These are phyloP conservation scores for Fraxinus pennsylvanica DNA, from an alignment of 257 asterid genomes.

Conservation along the genomic window DNA sequence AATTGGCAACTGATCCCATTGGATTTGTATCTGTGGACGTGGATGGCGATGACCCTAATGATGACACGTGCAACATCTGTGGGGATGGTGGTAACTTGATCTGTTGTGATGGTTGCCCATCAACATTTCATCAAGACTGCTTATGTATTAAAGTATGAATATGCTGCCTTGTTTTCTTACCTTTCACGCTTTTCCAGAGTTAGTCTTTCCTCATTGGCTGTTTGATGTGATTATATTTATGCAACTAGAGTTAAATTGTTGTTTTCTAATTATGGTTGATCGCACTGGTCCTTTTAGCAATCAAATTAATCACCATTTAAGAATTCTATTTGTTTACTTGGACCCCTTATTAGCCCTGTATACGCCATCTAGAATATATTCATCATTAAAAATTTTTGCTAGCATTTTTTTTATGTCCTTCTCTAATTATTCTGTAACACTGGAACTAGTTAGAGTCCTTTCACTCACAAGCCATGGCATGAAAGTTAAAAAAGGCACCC, in stretches of 20 bases:
- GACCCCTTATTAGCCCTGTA: neutral
- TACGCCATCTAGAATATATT: neutral
- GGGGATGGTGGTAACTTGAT: slow-evolving; percentile 96
- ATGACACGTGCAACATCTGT: slow-evolving; percentile 89
- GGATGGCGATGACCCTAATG: slow-evolving; percentile 82
- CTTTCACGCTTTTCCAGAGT: slow-evolving; percentile 12
- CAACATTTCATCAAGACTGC: slow-evolving; percentile 92
- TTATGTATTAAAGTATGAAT: slow-evolving; percentile 66
- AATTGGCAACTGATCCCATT: slow-evolving; percentile 42
- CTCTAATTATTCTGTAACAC: neutral
- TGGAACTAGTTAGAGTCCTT: slow-evolving; percentile 8
- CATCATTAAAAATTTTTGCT: neutral
- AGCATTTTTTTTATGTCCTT: neutral
- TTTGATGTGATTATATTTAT: slow-evolving; percentile 6
- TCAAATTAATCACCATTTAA: neutral
- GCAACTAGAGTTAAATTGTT: neutral
- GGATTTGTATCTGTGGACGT: slow-evolving; percentile 68
- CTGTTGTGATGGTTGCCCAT: slow-evolving; percentile 94
- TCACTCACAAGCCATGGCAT: neutral
- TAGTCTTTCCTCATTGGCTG: slow-evolving; percentile 23
- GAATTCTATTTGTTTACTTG: neutral
- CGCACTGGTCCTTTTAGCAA: neutral
- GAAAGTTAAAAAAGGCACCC: neutral
- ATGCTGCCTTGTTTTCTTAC: slow-evolving; percentile 5
- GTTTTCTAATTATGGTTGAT: neutral